Evolutionary conservation across 768 basidiomycete species (phyloP).

Genomic region (Omphalotus guepiniiformis): DNA sequence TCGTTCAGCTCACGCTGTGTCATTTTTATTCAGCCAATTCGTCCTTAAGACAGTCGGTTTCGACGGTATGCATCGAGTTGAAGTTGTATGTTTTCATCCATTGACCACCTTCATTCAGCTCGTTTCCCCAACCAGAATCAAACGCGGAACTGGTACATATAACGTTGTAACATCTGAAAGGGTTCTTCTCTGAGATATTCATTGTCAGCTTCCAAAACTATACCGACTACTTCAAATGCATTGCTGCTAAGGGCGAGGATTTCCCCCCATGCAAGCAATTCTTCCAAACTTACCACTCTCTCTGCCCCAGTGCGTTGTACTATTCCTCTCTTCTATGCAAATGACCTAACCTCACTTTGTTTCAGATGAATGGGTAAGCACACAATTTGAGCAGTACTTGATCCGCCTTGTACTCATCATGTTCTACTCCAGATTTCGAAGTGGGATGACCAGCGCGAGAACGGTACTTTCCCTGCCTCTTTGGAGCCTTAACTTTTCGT

Average conservation of each 20-base stretch:
- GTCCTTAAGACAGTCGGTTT: slow-evolving; percentile 94
- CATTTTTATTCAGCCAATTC: slow-evolving; percentile 57
- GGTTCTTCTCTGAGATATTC: not conserved
- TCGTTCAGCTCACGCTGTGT: slow-evolving; percentile 2
- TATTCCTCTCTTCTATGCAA: slow-evolving; percentile 7
- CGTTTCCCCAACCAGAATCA: slow-evolving; percentile 92
- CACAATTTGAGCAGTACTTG: slow-evolving; percentile 10
- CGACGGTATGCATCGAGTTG: slow-evolving; percentile 54
- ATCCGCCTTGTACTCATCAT: slow-evolving; percentile 9
- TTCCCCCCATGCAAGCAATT: slow-evolving; percentile 99
- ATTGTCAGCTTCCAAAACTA: slow-evolving; percentile 86
- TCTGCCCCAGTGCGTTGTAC: slow-evolving; percentile 84
- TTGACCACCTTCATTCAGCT: slow-evolving; percentile 40
- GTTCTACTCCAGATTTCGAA: slow-evolving; percentile 56
- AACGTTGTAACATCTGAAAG: not conserved
- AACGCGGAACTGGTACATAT: slow-evolving; percentile 88
- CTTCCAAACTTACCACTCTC: slow-evolving; percentile 90
- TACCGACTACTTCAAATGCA: slow-evolving; percentile 97
- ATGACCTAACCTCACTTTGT: slow-evolving; percentile 11
- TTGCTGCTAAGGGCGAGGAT: slow-evolving; percentile 96
- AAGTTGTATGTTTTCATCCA: not conserved
- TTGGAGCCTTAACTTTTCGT: slow-evolving; percentile 62
- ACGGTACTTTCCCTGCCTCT: slow-evolving; percentile 87
- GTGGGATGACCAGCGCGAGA: slow-evolving; percentile 96
- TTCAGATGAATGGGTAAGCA: slow-evolving; percentile 86